A percentile compares a stretch with the other conserved stretches of the same genome.
Conservation (phyloP, 345 rosid species). For the Conringia planisiliqua region DNA sequence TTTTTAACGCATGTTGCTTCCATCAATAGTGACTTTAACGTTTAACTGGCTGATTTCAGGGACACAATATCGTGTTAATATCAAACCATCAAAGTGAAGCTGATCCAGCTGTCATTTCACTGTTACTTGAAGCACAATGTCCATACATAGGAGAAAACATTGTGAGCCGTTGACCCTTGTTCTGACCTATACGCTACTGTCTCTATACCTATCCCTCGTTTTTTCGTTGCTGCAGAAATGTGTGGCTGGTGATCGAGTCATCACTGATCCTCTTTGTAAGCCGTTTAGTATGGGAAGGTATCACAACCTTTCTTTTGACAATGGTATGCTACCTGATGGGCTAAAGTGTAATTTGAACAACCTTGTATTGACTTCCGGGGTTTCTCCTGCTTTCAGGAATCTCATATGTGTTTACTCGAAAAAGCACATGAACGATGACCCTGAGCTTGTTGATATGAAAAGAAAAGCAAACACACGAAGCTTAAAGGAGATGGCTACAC, state of each 20-base stretch:
- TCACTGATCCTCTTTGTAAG: conserved; percentile 95
- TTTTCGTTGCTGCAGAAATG: conserved; percentile 53
- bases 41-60: conserved; percentile 48
- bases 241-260: conserved; percentile 95
- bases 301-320: conserved; percentile 22
- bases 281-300: conserved; percentile 99
- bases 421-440: conserved; percentile 87
- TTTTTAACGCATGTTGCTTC: background rate
- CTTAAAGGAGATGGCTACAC: conserved; percentile 92
- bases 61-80: conserved; percentile 79
- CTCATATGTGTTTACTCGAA: conserved; percentile 95
- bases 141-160: conserved; percentile 63
- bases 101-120: conserved; percentile 85
- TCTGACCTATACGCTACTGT: conserved; percentile 18
- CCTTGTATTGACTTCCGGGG: conserved; percentile 7
- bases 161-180: conserved; percentile 42
- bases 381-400: conserved; percentile 54
- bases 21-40: background rate
- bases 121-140: conserved; percentile 75
- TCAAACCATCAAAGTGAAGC: conserved; percentile 99
- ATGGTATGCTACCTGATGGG: conserved; percentile 31
- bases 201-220: conserved; percentile 20
- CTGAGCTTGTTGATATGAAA: conserved; percentile 86
- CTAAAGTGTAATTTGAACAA: conserved; percentile 14
- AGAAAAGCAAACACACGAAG: conserved; percentile 86